Evolutionary conservation across 2,329 filamentous ascomycete species (phyloP).

Genomic region (Coleophoma cylindrospora): DNA sequence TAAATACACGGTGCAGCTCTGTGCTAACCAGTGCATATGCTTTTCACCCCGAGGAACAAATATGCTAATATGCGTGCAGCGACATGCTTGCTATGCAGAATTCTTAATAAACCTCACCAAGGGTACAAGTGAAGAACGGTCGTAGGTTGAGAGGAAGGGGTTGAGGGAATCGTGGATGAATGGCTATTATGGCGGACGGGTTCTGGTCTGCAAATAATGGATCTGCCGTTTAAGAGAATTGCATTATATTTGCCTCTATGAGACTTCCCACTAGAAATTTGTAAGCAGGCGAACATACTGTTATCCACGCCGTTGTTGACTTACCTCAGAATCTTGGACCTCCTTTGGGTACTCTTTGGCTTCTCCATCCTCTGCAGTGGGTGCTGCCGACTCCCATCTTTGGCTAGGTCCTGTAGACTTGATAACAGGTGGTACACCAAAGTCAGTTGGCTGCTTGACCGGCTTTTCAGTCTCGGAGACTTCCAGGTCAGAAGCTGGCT

Average conservation of each 20-base stretch:
- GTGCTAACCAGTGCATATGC: conserved; percentile 11
- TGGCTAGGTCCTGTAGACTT: conserved; percentile 16
- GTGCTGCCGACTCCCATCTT: conserved; percentile 15
- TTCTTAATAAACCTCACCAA: not conserved
- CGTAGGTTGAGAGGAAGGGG: not conserved
- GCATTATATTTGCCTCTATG: conserved; percentile 7
- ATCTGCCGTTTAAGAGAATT: too few relatives aligned
- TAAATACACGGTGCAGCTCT: conserved; percentile 11
- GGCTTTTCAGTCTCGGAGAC: conserved; percentile 5
- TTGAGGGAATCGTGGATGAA: too few relatives aligned
- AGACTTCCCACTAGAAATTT: conserved; percentile 19
- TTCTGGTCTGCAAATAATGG: too few relatives aligned
- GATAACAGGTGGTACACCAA: conserved; percentile 10
- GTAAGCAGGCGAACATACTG: too few relatives aligned
- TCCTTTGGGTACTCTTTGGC: conserved; percentile 14
- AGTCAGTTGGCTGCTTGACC: conserved; percentile 11
- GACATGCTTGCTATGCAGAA: conserved; percentile 6
- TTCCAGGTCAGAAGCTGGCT: conserved; percentile 4
- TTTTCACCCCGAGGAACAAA: conserved; percentile 9
- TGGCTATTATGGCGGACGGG: too few relatives aligned
- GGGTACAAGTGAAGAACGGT: not conserved
- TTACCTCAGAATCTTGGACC: conserved; percentile 19
- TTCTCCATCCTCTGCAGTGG: conserved; percentile 11
- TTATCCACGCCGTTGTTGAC: too few relatives aligned
- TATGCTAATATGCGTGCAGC: conserved; percentile 14